Evolutionary conservation across 495 filamentous ascomycete species (phyloP).

Genomic region (Saxophila tyrrhenica): DNA sequence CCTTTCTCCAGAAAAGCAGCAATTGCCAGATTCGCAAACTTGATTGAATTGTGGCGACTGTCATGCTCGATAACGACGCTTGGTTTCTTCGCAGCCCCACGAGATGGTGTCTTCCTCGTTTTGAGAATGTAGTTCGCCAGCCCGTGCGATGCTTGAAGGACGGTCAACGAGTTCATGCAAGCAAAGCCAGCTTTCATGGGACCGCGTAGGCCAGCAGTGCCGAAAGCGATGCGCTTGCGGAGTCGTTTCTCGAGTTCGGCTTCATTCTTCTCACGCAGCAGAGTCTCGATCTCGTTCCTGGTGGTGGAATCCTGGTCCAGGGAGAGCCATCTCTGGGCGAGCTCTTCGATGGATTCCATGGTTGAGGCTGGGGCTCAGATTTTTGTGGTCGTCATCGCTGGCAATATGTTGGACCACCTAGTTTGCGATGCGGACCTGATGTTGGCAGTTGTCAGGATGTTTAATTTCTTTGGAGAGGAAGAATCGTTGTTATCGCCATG

Average conservation of each 20-base stretch:
- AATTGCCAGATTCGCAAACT: slow-evolving; percentile 52
- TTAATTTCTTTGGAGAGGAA: no score
- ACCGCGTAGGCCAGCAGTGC: slow-evolving; percentile 58
- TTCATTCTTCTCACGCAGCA: slow-evolving; percentile 38
- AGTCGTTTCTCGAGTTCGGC: slow-evolving; percentile 48
- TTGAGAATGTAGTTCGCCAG: slow-evolving; percentile 49
- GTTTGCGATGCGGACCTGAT: no score
- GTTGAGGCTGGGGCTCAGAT: no score
- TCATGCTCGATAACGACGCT: slow-evolving; percentile 55
- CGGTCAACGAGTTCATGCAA: slow-evolving; percentile 57
- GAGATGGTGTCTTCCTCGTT: no score
- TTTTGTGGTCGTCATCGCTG: background rate
- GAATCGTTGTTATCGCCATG: no score
- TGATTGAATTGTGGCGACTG: slow-evolving; percentile 54
- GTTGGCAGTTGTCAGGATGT: no score
- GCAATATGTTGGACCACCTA: background rate
- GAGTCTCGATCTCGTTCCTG: slow-evolving; percentile 45
- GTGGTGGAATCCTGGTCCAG: slow-evolving; percentile 52
- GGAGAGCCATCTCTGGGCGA: slow-evolving; percentile 46
- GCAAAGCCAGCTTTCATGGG: slow-evolving; percentile 62
- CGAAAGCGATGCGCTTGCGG: slow-evolving; percentile 51
- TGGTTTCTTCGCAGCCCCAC: slow-evolving; percentile 28
- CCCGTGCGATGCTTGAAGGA: slow-evolving; percentile 64
- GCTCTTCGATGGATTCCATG: slow-evolving; percentile 18
- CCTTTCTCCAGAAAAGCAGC: slow-evolving; percentile 51